Evolutionary conservation across 306 rosid genomes (phyloP).

Genomic region (Fragaria nilgerrensis): DNA sequence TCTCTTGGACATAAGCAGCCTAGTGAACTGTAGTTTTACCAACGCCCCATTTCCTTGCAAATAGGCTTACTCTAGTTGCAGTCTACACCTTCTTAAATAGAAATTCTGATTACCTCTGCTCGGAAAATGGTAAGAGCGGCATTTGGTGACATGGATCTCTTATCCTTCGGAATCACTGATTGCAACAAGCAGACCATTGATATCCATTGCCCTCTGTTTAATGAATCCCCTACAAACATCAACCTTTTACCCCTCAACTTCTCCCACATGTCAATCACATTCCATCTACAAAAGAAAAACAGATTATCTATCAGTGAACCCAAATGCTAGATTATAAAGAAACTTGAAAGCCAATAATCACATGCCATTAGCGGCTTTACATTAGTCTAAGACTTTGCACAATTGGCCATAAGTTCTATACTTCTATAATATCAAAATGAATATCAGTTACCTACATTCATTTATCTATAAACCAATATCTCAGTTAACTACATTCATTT

Average conservation of each 20-base stretch:
- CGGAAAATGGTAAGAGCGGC: constrained; percentile 86
- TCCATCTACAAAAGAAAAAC: constrained; percentile 52
- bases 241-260: constrained; percentile 82
- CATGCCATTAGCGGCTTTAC: neutral
- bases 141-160: constrained; percentile 89
- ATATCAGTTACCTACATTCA: constrained; percentile 1
- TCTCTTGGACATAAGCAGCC: neutral
- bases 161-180: constrained; percentile 76
- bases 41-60: neutral
- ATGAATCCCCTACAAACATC: constrained; percentile 98
- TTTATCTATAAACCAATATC: neutral
- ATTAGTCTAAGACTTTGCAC: neutral
- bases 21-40: neutral
- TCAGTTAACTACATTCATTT: neutral
- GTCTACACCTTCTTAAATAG: neutral
- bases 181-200: constrained; percentile 92
- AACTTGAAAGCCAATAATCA: constrained; percentile 5
- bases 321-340: neutral
- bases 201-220: constrained; percentile 98
- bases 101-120: constrained; percentile 62
- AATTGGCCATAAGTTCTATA: neutral
- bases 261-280: constrained; percentile 84
- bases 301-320: constrained; percentile 19
- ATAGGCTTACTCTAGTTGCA: neutral
- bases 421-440: neutral